Percentiles rank a stretch among this genome's conserved stretches.
These are phyloP conservation scores for Linum lewisii DNA, from an alignment of 345 rosid genomes.

Conservation along the genomic window DNA sequence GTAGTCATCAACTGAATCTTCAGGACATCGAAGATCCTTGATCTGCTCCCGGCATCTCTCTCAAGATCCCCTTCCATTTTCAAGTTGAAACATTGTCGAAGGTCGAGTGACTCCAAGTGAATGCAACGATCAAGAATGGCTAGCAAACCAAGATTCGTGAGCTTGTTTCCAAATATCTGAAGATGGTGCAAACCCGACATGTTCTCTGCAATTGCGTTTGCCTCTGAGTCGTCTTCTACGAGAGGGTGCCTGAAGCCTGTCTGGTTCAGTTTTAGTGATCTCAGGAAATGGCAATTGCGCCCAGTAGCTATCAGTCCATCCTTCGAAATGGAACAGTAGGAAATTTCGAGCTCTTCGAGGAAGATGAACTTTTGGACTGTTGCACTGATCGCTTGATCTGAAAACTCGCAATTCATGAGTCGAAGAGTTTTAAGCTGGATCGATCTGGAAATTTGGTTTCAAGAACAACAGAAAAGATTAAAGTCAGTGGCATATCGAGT, in stretches of 20 bases:
- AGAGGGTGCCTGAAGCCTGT: background rate
- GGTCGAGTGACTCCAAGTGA: conserved; percentile 7
- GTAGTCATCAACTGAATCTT: background rate
- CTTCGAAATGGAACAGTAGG: too few relatives aligned
- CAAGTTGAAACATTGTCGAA: conserved; percentile 12
- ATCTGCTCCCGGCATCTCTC: conserved; percentile 6
- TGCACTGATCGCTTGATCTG: too few relatives aligned
- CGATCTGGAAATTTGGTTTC: too few relatives aligned
- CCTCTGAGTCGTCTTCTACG: conserved; percentile 1
- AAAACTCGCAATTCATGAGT: too few relatives aligned
- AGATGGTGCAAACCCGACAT: conserved; percentile 4
- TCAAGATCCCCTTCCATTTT: background rate
- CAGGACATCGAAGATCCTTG: background rate
- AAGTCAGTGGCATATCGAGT: too few relatives aligned
- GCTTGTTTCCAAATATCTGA: background rate
- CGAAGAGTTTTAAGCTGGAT: too few relatives aligned
- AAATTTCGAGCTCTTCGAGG: too few relatives aligned
- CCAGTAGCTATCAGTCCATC: too few relatives aligned
- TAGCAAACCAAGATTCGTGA: conserved; percentile 10
- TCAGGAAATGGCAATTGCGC: conserved; percentile 2
- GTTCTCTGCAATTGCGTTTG: background rate
- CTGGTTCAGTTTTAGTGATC: conserved; percentile 2
- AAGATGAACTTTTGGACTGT: too few relatives aligned
- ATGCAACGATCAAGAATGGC: conserved; percentile 6
- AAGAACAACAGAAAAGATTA: too few relatives aligned